Conservation (phyloP, 2,329 filamentous ascomycete genomes). For the Fusarium continuum region DNA sequence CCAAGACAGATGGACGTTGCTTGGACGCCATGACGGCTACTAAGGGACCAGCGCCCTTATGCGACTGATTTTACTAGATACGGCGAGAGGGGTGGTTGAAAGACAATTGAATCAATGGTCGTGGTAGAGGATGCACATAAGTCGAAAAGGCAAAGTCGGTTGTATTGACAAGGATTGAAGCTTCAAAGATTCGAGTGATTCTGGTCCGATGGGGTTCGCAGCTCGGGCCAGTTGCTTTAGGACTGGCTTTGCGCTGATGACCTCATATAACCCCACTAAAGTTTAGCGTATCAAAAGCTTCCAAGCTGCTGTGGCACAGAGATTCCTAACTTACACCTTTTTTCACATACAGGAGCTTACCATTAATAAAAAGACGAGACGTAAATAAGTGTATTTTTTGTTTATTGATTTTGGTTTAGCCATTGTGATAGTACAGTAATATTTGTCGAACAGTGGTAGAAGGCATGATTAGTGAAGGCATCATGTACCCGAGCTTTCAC, state of each 20-base stretch:
- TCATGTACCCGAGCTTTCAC: too few species aligned
- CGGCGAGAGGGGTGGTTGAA: neutral
- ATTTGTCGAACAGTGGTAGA: too few species aligned
- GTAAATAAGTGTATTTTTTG: constrained; percentile 1
- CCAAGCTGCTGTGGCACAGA: neutral
- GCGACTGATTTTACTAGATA: neutral
- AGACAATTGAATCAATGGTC: constrained; percentile 5
- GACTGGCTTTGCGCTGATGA: constrained; percentile 35
- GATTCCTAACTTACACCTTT: too few species aligned
- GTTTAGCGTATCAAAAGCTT: constrained; percentile 7
- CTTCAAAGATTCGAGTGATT: constrained; percentile 34
- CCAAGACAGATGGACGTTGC: constrained; percentile 67
- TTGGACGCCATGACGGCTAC: constrained; percentile 57
- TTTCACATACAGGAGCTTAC: too few species aligned
- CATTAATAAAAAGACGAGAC: neutral
- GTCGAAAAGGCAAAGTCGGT: constrained; percentile 1
- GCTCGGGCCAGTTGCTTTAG: constrained; percentile 38
- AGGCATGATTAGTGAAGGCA: too few species aligned
- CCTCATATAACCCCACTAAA: constrained; percentile 44
- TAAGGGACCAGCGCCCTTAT: neutral
- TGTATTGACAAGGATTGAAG: constrained; percentile 14
- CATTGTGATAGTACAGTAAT: too few species aligned
- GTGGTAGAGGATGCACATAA: constrained; percentile 2
- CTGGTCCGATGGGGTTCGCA: constrained; percentile 27
- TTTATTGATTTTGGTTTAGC: neutral